Base-by-base conservation (phyloP, 306 rosid species). In the Biancaea sappan region DNA sequence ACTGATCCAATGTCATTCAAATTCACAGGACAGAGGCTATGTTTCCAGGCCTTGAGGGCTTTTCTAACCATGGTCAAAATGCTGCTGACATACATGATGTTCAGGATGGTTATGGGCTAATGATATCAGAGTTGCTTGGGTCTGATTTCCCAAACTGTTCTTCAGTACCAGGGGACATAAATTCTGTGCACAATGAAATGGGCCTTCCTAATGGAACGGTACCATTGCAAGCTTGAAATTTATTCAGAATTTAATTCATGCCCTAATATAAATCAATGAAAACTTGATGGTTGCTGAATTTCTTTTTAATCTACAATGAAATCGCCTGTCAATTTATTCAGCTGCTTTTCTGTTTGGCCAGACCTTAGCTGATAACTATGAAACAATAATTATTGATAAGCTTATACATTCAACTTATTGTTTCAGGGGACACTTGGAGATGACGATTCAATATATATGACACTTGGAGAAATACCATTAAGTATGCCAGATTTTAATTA, bases 371-470 rank as follows among this genome's bases (percentile, higher is more conserved):
- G 65, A 14, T 72, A 19, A 67, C 50, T 58, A 29, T 48, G 73
- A 26, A 79, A 68, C 69, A 51, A 38, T 46, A 28, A 6, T 52
- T 53, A 3, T 32, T 58, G 76, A 73, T 29, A 60, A 66, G 71
- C 72, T 8, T 8, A 62, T 46, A 59, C 52, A n/a, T 66, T 76
- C 79, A 44, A 69, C 73, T 58, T 69, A 41, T 80, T 85, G 69
- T 90, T 86, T 81, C 96, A 94, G 98, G 96, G 77, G 18, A 59
- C 96, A 68, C 88, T 91, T 78, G 93, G 81, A 0, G 98, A 94
- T 72, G 98, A 94, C 79, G 98, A 94, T 83, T 86, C 96, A 47
- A 94, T 94, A 84, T 94, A 94, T 72, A 94, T 91, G 97, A 91
- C 98, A 9, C 93, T 94, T 38, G 98, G 89, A 71, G 98, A 94